These are phyloP conservation scores for Cytospora paraplurivora DNA, from an alignment of 2,329 filamentous ascomycete genomes.

Conservation along the genomic window DNA sequence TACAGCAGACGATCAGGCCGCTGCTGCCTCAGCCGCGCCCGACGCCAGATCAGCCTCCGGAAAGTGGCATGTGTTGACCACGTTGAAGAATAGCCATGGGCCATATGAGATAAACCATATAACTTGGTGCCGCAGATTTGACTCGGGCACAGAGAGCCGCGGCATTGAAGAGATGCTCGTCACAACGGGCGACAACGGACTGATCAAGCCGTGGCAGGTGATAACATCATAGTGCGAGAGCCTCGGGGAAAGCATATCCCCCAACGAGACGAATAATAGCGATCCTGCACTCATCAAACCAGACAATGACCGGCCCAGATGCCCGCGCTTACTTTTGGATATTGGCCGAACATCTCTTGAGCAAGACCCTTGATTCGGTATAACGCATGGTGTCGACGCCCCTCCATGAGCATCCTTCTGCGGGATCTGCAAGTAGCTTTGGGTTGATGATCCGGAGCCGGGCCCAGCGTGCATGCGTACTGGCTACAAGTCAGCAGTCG, in stretches of 20 bases:
- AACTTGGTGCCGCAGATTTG: conserved; percentile 79
- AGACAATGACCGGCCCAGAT: not conserved
- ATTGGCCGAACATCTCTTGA: not conserved
- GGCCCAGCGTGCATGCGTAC: not conserved
- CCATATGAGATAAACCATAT: conserved; percentile 95
- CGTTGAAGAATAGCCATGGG: conserved; percentile 76
- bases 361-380: not conserved
- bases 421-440: not conserved
- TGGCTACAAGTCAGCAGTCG: not conserved
- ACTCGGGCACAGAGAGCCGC: conserved; percentile 58
- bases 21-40: conserved; percentile 15
- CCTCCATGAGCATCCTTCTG: not conserved
- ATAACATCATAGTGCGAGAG: conserved; percentile 24
- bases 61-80: conserved; percentile 72
- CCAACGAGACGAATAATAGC: not conserved
- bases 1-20: conserved; percentile 25
- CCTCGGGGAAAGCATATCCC: not conserved
- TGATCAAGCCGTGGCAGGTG: conserved; percentile 77
- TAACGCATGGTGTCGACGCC: not conserved
- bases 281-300: not conserved
- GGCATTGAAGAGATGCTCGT: conserved; percentile 80
- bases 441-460: not conserved
- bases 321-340: not conserved
- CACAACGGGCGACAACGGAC: conserved; percentile 89
- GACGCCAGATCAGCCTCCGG: conserved; percentile 37